These are phyloP conservation scores for Smallanthus sonchifolius DNA, from an alignment of 129 eudicot species.

Conservation along the genomic window DNA sequence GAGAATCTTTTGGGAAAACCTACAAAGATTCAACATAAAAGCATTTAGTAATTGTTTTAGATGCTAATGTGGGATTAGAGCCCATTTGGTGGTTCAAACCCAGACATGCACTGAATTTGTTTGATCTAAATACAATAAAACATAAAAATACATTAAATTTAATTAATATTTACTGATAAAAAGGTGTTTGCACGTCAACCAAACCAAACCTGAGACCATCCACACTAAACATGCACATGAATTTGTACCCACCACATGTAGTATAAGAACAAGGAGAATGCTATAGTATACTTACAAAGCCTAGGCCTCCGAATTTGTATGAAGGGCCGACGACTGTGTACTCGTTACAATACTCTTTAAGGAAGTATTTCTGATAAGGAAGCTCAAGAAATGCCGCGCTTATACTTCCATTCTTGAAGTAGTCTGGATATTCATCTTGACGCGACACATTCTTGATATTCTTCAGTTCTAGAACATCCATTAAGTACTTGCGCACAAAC, in stretches of 20 bases:
- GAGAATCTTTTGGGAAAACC: constrained; percentile 60
- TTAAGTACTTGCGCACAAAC: constrained; percentile 43
- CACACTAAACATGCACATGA: too few relatives aligned
- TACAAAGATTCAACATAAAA: constrained; percentile 19
- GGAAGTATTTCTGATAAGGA: constrained; percentile 48
- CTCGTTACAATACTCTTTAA: constrained; percentile 34
- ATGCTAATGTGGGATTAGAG: too few relatives aligned
- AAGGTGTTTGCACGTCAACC: too few relatives aligned
- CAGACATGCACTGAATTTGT: too few relatives aligned
- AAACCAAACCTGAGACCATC: too few relatives aligned
- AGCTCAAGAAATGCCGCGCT: constrained; percentile 53
- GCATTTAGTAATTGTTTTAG: neutral
- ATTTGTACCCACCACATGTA: too few relatives aligned
- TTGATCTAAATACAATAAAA: too few relatives aligned
- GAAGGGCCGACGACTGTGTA: constrained; percentile 38
- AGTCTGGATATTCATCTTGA: constrained; percentile 27
- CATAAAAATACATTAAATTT: too few relatives aligned
- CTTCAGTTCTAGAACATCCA: constrained; percentile 21
- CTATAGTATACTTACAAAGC: constrained; percentile 41
- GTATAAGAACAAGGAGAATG: neutral
- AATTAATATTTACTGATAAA: too few relatives aligned
- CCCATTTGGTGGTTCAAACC: too few relatives aligned
- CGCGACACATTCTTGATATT: constrained; percentile 25
- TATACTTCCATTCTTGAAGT: constrained; percentile 32
- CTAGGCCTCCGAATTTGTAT: constrained; percentile 55